These are phyloP conservation scores for Penicillium samsonianum DNA, from an alignment of 495 filamentous ascomycete species.

Conservation along the genomic window DNA sequence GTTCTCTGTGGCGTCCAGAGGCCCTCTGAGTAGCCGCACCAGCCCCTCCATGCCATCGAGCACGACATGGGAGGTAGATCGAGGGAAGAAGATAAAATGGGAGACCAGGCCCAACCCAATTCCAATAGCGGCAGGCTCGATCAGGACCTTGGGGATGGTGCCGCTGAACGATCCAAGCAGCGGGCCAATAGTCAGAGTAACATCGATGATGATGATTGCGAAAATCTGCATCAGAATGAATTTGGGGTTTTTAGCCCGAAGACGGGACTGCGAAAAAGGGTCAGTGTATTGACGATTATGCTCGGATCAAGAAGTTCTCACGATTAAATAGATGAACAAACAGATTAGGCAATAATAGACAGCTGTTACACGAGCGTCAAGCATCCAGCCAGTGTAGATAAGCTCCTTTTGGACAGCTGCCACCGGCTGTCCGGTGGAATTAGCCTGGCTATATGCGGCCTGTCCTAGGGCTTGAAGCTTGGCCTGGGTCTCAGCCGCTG, in stretches of 20 bases:
- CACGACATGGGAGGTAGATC: constrained; percentile 40
- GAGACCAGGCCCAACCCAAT: constrained; percentile 41
- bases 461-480: constrained; percentile 35
- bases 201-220: constrained; percentile 40
- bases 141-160: constrained; percentile 36
- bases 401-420: constrained; percentile 26
- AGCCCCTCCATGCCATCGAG: constrained; percentile 39
- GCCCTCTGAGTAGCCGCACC: constrained; percentile 30
- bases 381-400: constrained; percentile 42
- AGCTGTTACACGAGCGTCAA: constrained; percentile 42
- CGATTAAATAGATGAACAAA: constrained; percentile 41
- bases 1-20: constrained; percentile 29
- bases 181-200: constrained; percentile 38
- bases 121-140: constrained; percentile 41
- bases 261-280: constrained; percentile 28
- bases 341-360: constrained; percentile 40
- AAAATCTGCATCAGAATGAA: constrained; percentile 36
- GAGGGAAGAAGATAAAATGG: constrained; percentile 43
- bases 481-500: constrained; percentile 39
- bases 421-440: constrained; percentile 34
- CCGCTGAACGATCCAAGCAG: constrained; percentile 42
- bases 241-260: constrained; percentile 45
- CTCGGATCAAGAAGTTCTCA: constrained; percentile 6
- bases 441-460: constrained; percentile 31
- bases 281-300: neutral